These are phyloP conservation scores for Daldinia bambusicola DNA, from an alignment of 495 filamentous ascomycete genomes.

Conservation along the genomic window DNA sequence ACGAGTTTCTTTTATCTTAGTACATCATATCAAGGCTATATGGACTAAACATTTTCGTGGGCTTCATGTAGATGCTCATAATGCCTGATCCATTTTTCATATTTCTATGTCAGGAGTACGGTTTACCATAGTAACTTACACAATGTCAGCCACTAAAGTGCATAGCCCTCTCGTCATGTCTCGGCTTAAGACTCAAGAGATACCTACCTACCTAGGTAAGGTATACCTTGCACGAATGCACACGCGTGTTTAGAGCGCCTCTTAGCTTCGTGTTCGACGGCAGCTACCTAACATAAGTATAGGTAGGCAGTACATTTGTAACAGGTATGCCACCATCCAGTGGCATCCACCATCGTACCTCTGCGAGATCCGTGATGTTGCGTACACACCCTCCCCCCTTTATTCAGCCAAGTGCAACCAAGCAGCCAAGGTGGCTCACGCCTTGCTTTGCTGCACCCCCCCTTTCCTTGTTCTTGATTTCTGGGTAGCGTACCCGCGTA, in stretches of 20 bases:
- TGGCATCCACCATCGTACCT: neutral
- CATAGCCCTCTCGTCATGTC: conserved; percentile 3
- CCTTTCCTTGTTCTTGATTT: conserved; percentile 32
- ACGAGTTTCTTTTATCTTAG: too few relatives aligned
- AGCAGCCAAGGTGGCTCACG: conserved; percentile 11
- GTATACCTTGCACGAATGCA: too few relatives aligned
- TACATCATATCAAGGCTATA: too few relatives aligned
- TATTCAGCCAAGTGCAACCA: conserved; percentile 2
- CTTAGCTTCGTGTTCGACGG: conserved; percentile 15
- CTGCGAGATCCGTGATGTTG: conserved; percentile 11
- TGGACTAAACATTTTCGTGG: too few relatives aligned
- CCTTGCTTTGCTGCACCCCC: conserved; percentile 31
- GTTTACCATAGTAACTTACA: conserved; percentile 23
- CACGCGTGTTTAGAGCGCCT: neutral
- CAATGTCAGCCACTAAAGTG: conserved; percentile 23
- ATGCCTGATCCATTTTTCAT: neutral
- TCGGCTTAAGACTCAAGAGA: neutral
- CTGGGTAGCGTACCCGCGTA: neutral
- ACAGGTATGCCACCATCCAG: neutral
- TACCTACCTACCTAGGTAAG: too few relatives aligned
- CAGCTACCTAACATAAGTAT: neutral
- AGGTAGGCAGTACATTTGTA: neutral
- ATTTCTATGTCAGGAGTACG: neutral
- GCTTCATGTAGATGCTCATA: neutral
- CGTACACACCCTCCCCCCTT: conserved; percentile 36